Conservation (phyloP, 768 basidiomycete species). For the Paxillus involutus region DNA sequence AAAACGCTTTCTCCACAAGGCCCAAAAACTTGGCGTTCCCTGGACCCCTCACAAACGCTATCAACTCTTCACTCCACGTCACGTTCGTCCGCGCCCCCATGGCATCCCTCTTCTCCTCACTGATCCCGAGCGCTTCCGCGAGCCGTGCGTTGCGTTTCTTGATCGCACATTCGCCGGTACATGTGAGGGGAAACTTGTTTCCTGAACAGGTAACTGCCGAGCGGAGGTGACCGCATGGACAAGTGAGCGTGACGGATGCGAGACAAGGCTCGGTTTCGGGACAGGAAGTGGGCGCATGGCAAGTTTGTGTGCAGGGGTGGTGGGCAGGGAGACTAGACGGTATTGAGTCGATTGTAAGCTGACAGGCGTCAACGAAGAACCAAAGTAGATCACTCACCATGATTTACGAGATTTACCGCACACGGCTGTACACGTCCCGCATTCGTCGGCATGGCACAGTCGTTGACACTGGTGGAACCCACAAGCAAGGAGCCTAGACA, state of each 20-base stretch:
- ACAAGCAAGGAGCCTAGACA: slow-evolving; percentile 64
- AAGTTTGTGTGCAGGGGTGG: slow-evolving; percentile 75
- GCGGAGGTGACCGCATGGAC: slow-evolving; percentile 81
- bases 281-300: slow-evolving; percentile 89
- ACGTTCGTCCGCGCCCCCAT: slow-evolving; percentile 32
- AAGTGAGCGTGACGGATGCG: slow-evolving; percentile 62
- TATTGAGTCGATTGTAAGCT: not conserved
- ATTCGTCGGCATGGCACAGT: slow-evolving; percentile 79
- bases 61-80: slow-evolving; percentile 62
- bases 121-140: slow-evolving; percentile 92
- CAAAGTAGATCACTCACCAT: slow-evolving; percentile 53
- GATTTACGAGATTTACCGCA: slow-evolving; percentile 88
- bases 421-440: slow-evolving; percentile 70
- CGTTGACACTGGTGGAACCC: slow-evolving; percentile 89
- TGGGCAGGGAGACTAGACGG: slow-evolving; percentile 55
- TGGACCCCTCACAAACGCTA: slow-evolving; percentile 50
- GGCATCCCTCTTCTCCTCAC: slow-evolving; percentile 42
- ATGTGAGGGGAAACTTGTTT: slow-evolving; percentile 53
- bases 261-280: slow-evolving; percentile 79
- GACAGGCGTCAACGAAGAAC: not conserved
- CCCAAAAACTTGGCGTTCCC: slow-evolving; percentile 64
- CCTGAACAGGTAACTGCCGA: slow-evolving; percentile 71
- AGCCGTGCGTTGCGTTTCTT: slow-evolving; percentile 85
- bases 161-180: slow-evolving; percentile 79
- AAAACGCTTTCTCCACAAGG: slow-evolving; percentile 78